Base-by-base conservation (phyloP, 1,284 basidiomycete genomes). In the Heterobasidion occidentale region DNA sequence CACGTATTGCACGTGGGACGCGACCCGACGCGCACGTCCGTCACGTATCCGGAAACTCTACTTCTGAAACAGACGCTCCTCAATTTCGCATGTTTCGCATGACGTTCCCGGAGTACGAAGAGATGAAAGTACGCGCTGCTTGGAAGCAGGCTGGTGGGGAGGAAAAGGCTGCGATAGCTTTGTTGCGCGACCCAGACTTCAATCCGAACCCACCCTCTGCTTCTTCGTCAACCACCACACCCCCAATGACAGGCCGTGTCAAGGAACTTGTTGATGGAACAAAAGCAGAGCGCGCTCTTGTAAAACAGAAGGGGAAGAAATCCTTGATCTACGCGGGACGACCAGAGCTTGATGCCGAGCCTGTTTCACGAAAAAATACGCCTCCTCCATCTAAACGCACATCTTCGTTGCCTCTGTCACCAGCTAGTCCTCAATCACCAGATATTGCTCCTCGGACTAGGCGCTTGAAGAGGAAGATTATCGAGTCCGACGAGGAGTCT, bases 251-350 rank as follows among this genome's bases (percentile, higher is more conserved):
- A 11, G 86, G 86, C 19, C 77, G 83, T 53, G 83, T 88, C 33
- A 80, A 77, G 58, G 87, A 88, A 63, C 67, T 88, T 33, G 84
- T 88, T 51, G 84, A 89, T 60, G 84, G 83, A 12, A 77, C 73
- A 33, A 83, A 81, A 62, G 84, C 84, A 2, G 78, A 77, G 60
- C 76, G 83, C 57, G 78, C 77, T 19, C 81, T 83, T 38, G 76
- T 75, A 56, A 83, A 76, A 65, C 85, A 88, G 69, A 84, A 86
- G 68, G 88, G 83, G 11, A 88, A 86, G 67, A 85, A 81, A 65
- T 90, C 88, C 11, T 76, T 82, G 66, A 90, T 90, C 56, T 90
- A 90, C 61, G 83, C 83, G 52, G 86, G 84, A 60, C 80, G 85
- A 57, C 67, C 74, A 42, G 70, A 71, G 51, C 68, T 83, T 44